Base-by-base conservation (phyloP, 805 yeast genomes). In the Ascoidea tarda region DNA sequence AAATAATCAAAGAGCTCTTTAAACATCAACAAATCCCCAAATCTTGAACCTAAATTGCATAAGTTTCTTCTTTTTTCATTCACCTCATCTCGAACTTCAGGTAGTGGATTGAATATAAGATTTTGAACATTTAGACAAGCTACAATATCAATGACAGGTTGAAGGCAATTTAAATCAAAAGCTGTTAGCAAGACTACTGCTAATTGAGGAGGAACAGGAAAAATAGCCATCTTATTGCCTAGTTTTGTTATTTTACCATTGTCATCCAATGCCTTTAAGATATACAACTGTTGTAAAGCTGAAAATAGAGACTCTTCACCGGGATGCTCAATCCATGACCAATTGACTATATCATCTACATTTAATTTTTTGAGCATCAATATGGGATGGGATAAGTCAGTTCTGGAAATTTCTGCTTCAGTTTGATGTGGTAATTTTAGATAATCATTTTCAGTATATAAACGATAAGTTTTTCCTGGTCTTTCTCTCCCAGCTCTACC, bases 401-500 rank as follows among this genome's bases (percentile, higher is more conserved):
- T 81, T 59, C 98, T 75, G 53, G 84, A 72, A 57, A 93, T 91
- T 65, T 93, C 99, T 0, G 99, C 91, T 61, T 91, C 98, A 5
- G 96, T 91, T 62, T 88, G 93, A 49, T 73, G 69, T 0, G 84
- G 81, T 52, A 93, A 69, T 57, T 75, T 75, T 4, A 66, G 54
- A 60, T 78, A 91, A 54, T 86, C 83, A 1, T 69, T 63, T 59
- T 91, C 98, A 50, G 86, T 81, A 65, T 84, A 93, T 45, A 93
- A 68, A 54, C 98, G 70, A 67, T 74, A 93, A 48, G 93, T 87
- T 65, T 91, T 91, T 47, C 99, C 99, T 33, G 84, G 79, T 16
- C 81, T 76, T 68, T 93, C 98, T 79, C 99, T 87, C 56, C 99
- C 99, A n/a, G 99, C 98, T 74, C 99, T 86, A 65, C 99, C 99